phyloP scores from a whole-genome alignment of 1,284 basidiomycete species.

The Boletellus dicymbophilus region DNA sequence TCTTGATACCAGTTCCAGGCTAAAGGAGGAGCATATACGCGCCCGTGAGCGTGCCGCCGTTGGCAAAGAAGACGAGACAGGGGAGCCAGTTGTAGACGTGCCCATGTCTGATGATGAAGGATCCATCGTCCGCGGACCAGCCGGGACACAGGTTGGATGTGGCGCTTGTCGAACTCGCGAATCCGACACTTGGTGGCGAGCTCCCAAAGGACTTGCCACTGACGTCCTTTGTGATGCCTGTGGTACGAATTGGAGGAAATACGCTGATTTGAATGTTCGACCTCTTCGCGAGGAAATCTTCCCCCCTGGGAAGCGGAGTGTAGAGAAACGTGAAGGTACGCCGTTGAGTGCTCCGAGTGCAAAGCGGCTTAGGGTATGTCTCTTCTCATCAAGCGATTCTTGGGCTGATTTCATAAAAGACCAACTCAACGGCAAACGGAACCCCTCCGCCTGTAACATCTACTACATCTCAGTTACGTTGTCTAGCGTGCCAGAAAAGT shows the following conservation, averaged over 20 bases:
- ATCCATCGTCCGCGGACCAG: conserved; percentile 63
- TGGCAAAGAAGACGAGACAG: conserved; percentile 42
- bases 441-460: conserved; percentile 54
- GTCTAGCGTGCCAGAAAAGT: conserved; percentile 73
- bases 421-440: conserved; percentile 49
- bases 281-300: conserved; percentile 65
- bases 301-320: conserved; percentile 46
- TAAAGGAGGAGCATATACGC: conserved; percentile 64
- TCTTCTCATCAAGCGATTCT: conserved; percentile 1
- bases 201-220: conserved; percentile 74
- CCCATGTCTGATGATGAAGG: conserved; percentile 69
- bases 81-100: conserved; percentile 39
- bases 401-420: conserved; percentile 37
- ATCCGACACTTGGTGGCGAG: conserved; percentile 83
- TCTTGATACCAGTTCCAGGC: conserved; percentile 46
- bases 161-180: conserved; percentile 79
- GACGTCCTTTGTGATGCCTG: conserved; percentile 80
- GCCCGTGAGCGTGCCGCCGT: conserved; percentile 50
- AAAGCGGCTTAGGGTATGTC: conserved; percentile 68
- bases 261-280: conserved; percentile 80
- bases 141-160: conserved; percentile 62
- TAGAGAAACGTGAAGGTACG: conserved; percentile 79
- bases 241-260: conserved; percentile 85
- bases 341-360: conserved; percentile 59
- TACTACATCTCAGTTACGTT: conserved; percentile 63